Conservation (phyloP, 2,329 filamentous ascomycete species). For the Chrysoporthe deuterocubensis region DNA sequence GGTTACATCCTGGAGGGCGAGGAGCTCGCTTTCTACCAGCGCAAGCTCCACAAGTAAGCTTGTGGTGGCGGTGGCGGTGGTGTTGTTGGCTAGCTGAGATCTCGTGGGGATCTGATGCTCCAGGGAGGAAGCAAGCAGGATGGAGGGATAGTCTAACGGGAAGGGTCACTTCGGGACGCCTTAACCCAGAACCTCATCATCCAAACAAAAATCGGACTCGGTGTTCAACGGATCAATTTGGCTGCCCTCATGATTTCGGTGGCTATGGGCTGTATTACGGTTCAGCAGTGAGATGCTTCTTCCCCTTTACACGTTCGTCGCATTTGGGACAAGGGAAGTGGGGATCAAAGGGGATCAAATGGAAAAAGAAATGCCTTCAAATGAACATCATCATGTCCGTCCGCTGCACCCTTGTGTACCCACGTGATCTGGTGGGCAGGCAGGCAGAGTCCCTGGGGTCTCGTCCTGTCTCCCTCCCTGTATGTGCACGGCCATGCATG, state of each 20-base stretch:
- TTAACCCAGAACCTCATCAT: slow-evolving; percentile 18
- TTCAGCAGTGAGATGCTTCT: slow-evolving; percentile 24
- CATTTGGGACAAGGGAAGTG: slow-evolving; percentile 26
- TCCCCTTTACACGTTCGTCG: slow-evolving; percentile 24
- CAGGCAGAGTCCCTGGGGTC: too few species aligned
- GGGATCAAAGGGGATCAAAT: slow-evolving; percentile 17
- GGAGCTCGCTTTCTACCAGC: slow-evolving; percentile 99
- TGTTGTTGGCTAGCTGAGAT: slow-evolving; percentile 16
- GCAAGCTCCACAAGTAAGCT: slow-evolving; percentile 95
- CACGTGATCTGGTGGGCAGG: neutral
- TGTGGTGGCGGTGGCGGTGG: neutral
- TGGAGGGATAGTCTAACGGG: slow-evolving; percentile 24
- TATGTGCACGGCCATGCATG: neutral
- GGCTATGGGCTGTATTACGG: slow-evolving; percentile 22
- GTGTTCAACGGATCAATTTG: slow-evolving; percentile 29
- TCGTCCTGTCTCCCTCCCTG: neutral
- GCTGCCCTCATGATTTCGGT: slow-evolving; percentile 28
- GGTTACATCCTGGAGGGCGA: slow-evolving; percentile 99
- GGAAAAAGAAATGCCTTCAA: slow-evolving; percentile 28
- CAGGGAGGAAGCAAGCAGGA: neutral
- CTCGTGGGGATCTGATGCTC: neutral
- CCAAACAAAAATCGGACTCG: slow-evolving; percentile 27
- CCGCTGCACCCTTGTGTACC: slow-evolving; percentile 5
- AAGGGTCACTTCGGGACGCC: neutral
- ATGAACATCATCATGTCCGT: slow-evolving; percentile 29